Evolutionary conservation across 164 flowering plant genomes (phyloP).

Genomic region (Magnolia changhungtana): DNA sequence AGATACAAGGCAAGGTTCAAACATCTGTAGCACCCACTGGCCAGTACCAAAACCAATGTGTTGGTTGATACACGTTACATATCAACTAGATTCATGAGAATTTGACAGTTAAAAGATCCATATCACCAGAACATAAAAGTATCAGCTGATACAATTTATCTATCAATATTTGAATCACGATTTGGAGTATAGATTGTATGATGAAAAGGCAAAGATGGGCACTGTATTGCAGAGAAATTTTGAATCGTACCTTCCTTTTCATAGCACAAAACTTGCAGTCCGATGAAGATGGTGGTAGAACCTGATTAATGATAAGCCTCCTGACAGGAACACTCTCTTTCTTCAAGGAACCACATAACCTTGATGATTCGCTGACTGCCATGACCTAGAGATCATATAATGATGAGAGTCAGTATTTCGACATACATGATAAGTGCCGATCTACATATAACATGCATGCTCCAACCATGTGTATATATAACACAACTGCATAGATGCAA

Average conservation of each 20-base stretch:
- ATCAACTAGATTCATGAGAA: no score
- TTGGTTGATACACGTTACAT: no score
- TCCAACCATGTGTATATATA: neutral
- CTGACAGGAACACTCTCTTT: constrained; percentile 81
- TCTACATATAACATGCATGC: neutral
- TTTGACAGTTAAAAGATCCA: neutral
- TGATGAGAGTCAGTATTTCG: neutral
- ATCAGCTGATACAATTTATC: neutral
- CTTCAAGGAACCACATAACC: constrained; percentile 68
- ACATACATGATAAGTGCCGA: neutral
- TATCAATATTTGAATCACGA: no score
- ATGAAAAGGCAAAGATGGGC: neutral
- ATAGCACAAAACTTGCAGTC: constrained; percentile 93
- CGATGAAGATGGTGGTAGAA: constrained; percentile 79
- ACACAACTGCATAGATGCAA: neutral
- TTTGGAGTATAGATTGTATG: neutral
- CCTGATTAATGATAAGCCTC: constrained; percentile 80
- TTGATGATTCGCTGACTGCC: constrained; percentile 87
- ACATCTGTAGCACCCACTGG: no score
- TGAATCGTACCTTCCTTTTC: constrained; percentile 69
- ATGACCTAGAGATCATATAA: constrained; percentile 50
- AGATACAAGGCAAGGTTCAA: neutral
- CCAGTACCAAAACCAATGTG: no score
- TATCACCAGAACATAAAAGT: neutral
- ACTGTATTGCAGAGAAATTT: neutral